Base-by-base conservation (phyloP, 768 basidiomycete species). In the Tephrocybe sp. region DNA sequence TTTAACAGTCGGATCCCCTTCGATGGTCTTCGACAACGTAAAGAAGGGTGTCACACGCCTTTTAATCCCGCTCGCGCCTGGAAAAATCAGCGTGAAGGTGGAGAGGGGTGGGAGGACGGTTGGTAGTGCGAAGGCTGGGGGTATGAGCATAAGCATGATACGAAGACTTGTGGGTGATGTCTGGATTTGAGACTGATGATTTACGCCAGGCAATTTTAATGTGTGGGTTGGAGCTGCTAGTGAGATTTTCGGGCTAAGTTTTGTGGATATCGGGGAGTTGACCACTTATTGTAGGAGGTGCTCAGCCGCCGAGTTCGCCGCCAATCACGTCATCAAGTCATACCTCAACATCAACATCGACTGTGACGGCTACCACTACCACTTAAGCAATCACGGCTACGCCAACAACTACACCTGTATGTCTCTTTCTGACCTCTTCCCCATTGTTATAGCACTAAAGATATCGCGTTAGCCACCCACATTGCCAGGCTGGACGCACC, bases 31-130 rank as follows among this genome's bases (percentile, higher is more conserved):
- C 66, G 45, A 57, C 58, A 64, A 75, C 72, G 70, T 76, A 50
- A 33, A 65, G 52, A 58, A 71, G 8, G 87, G 88, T 52, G 75
- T 86, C 32, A 78, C 75, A 60, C 84, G 85, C 65, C 78, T 91
- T 42, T 78, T 79, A 58, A 67, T 85, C 25, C 72, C 78, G 14
- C 71, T 86, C 39, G 63, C 78, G 0, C 64, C 78, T n/a, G 85
- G 80, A 2, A 72, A 73, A 59, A 80, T 85, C 66, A 74, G 73
- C 24, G 84, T 84, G 21, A 71, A 70, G 18, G 76, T 89, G 74
- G 60, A 66, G 21, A 75, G 81, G 58, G 67, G 66, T 51, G 80
- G 81, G 4, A 62, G 68, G 45, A 80, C 73, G 2, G 72, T 85
- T 17, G 77, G 81, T 51, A 71, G 77, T 58, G 62, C 79, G 52